Percentiles rank a stretch among this genome's conserved stretches.
These are phyloP conservation scores for Panicum miliaceum DNA, from an alignment of 176 grass and related monocot genomes.

Conservation along the genomic window DNA sequence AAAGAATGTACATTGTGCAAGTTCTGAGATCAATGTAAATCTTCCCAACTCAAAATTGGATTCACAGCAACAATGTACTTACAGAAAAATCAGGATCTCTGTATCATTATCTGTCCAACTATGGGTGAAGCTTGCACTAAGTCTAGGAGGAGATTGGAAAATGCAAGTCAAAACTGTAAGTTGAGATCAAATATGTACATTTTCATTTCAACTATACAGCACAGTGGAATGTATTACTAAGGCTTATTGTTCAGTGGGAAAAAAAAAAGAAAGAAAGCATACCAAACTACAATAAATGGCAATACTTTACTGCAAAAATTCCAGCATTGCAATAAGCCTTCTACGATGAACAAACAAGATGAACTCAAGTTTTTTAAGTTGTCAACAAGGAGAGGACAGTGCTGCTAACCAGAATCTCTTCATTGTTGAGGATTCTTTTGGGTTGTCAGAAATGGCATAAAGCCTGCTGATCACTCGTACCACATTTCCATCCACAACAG, in stretches of 20 bases:
- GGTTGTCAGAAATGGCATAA: constrained; percentile 78
- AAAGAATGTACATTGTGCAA: constrained; percentile 5
- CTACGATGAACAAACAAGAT: background rate
- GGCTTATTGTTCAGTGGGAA: background rate
- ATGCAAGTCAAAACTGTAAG: background rate
- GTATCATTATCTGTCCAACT: background rate
- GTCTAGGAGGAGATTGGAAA: background rate
- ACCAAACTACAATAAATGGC: background rate
- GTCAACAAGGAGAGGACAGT: constrained; percentile 16
- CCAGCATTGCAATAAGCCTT: background rate
- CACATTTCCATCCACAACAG: constrained; percentile 95
- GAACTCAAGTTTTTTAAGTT: background rate
- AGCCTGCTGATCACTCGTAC: constrained; percentile 83
- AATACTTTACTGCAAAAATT: constrained; percentile 9
- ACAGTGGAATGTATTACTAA: background rate
- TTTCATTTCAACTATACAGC: background rate
- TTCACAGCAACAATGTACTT: background rate
- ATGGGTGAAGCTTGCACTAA: background rate
- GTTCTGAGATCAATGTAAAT: background rate
- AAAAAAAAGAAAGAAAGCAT: background rate
- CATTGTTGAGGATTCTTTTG: constrained; percentile 80
- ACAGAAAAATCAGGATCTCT: background rate
- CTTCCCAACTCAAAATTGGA: background rate
- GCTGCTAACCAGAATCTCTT: constrained; percentile 75
- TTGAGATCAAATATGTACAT: background rate